Conservation (phyloP, 2,329 filamentous ascomycete species). For the Colletotrichum incanum region DNA sequence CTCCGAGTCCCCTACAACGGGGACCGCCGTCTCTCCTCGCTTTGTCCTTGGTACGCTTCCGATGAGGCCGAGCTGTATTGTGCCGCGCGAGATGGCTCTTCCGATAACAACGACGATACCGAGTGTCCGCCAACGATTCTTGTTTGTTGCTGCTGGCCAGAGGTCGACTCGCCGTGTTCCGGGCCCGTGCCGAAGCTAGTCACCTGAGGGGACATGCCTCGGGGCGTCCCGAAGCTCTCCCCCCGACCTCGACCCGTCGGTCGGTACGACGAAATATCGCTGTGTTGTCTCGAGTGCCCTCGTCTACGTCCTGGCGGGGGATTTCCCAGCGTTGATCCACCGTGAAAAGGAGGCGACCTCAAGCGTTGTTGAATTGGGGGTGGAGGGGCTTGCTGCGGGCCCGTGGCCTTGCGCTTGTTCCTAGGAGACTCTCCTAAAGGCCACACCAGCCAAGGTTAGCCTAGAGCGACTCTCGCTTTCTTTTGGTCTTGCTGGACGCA, state of each 20-base stretch:
- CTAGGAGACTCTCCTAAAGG: constrained; percentile 82
- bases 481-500: constrained; percentile 72
- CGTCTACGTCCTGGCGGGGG: constrained; percentile 69
- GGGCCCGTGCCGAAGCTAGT: constrained; percentile 52
- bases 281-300: constrained; percentile 76
- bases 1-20: constrained; percentile 15
- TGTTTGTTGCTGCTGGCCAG: constrained; percentile 45
- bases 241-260: constrained; percentile 56
- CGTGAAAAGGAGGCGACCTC: constrained; percentile 69
- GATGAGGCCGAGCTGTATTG: constrained; percentile 19
- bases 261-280: constrained; percentile 71
- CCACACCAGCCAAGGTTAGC: constrained; percentile 55
- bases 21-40: constrained; percentile 34
- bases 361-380: constrained; percentile 62
- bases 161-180: constrained; percentile 47
- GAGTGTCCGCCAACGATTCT: constrained; percentile 52
- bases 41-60: constrained; percentile 44
- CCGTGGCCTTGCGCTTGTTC: constrained; percentile 82
- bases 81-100: constrained; percentile 51
- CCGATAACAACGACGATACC: constrained; percentile 62
- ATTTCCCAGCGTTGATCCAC: constrained; percentile 65
- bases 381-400: constrained; percentile 64
- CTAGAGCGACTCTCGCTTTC: constrained; percentile 60
- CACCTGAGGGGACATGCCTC: constrained; percentile 55
- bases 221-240: constrained; percentile 53